A percentile compares a stretch with the other conserved stretches of the same genome.
Conservation (phyloP, 2,329 filamentous ascomycete species). For the Elsinoe arachidis region DNA sequence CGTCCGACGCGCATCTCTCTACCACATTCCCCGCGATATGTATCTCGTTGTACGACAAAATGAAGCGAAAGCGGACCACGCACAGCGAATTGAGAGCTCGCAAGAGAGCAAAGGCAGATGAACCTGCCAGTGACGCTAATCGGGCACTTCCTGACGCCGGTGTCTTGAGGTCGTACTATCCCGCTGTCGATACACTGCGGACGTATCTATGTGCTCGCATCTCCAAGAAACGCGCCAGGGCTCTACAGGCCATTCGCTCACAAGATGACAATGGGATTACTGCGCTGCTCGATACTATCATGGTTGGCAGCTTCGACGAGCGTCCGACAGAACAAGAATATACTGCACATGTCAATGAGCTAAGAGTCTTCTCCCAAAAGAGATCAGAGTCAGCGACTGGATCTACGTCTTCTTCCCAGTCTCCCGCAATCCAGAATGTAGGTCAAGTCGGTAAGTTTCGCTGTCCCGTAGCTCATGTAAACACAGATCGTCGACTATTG, state of each 20-base stretch:
- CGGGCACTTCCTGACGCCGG: neutral
- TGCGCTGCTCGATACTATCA: conserved; percentile 56
- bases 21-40: no score
- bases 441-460: conserved; percentile 17
- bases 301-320: conserved; percentile 49
- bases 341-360: conserved; percentile 29
- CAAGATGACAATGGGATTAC: conserved; percentile 31
- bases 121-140: neutral
- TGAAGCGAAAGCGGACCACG: neutral
- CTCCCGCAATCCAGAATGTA: conserved; percentile 37
- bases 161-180: conserved; percentile 61
- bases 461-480: conserved; percentile 18
- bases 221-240: conserved; percentile 44
- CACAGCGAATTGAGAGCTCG: neutral
- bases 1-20: no score
- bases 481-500: conserved; percentile 42
- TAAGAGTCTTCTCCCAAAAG: conserved; percentile 39
- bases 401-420: conserved; percentile 26
- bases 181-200: conserved; percentile 56
- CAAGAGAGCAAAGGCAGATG: neutral
- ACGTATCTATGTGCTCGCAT: conserved; percentile 60
- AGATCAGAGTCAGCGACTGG: conserved; percentile 27
- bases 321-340: conserved; percentile 39
- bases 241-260: conserved; percentile 43
- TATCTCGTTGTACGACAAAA: neutral